A percentile compares a stretch with the other conserved stretches of the same genome.
phyloP scores from a whole-genome alignment of 179 eudicot species.

The Heliamphora pulchella region DNA sequence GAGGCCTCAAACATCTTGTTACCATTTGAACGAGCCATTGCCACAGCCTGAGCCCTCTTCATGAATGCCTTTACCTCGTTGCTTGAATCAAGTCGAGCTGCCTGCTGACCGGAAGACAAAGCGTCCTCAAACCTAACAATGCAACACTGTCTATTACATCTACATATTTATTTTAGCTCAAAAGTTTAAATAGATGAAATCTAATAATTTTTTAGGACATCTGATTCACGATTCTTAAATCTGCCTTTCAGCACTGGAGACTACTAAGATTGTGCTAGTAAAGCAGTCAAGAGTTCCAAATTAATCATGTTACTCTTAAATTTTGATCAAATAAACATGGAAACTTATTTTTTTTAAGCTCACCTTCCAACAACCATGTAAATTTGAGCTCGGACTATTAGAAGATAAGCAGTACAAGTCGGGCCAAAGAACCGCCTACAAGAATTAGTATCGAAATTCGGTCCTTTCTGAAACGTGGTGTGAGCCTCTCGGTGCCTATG shows the following conservation, averaged over 20 bases:
- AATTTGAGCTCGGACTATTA: slow-evolving; percentile 40
- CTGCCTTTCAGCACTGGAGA: too few species aligned
- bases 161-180: too few species aligned
- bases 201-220: too few species aligned
- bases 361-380: slow-evolving; percentile 51
- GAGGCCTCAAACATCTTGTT: slow-evolving; percentile 45
- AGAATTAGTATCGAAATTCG: slow-evolving; percentile 30
- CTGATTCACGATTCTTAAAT: too few species aligned
- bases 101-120: slow-evolving; percentile 32
- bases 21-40: slow-evolving; percentile 47
- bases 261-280: too few species aligned
- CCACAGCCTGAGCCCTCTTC: slow-evolving; percentile 33
- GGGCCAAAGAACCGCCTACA: slow-evolving; percentile 38
- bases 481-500: slow-evolving; percentile 59
- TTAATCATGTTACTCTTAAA: too few species aligned
- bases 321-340: too few species aligned
- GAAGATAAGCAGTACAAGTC: slow-evolving; percentile 21
- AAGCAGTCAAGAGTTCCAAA: too few species aligned
- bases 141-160: background rate
- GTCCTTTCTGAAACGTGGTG: slow-evolving; percentile 26
- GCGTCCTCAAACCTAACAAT: slow-evolving; percentile 59
- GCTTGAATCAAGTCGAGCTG: slow-evolving; percentile 32
- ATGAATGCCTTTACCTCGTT: slow-evolving; percentile 22
- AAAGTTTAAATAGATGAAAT: too few species aligned
- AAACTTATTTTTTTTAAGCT: slow-evolving; percentile 4